Conservation (phyloP, 2,329 filamentous ascomycete genomes). For the Verticillium klebahnii region DNA sequence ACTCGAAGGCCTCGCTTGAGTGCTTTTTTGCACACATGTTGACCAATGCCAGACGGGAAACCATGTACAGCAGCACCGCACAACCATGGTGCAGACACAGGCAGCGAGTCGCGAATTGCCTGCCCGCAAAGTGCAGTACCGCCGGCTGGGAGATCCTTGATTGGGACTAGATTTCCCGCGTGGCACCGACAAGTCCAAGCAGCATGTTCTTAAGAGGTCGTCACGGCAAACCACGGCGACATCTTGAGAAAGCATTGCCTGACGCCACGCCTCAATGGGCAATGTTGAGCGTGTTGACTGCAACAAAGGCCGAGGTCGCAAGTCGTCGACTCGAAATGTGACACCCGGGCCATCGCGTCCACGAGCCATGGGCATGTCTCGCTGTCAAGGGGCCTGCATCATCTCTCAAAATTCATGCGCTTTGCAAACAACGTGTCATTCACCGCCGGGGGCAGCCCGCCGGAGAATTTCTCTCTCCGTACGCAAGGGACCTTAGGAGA, state of each 20-base stretch:
- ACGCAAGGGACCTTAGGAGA: background rate
- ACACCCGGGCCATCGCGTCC: constrained; percentile 11
- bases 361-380: constrained; percentile 9
- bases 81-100: background rate
- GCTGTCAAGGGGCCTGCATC: constrained; percentile 1
- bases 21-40: background rate
- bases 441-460: constrained; percentile 14
- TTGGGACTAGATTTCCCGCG: background rate
- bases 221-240: background rate
- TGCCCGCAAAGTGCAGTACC: background rate
- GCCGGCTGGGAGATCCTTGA: background rate
- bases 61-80: background rate
- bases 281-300: background rate
- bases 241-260: background rate
- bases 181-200: background rate
- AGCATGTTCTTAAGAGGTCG: background rate
- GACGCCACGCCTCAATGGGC: background rate
- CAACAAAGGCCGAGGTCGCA: background rate
- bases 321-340: constrained; percentile 7
- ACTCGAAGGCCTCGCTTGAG: background rate
- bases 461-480: constrained; percentile 17
- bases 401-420: constrained; percentile 22
- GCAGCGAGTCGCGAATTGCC: background rate
- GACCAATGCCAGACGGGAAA: background rate
- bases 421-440: constrained; percentile 9